Evolutionary conservation across 352 stramenopile genomes (phyloP).

Genomic region (Thraustotheca clavata): DNA sequence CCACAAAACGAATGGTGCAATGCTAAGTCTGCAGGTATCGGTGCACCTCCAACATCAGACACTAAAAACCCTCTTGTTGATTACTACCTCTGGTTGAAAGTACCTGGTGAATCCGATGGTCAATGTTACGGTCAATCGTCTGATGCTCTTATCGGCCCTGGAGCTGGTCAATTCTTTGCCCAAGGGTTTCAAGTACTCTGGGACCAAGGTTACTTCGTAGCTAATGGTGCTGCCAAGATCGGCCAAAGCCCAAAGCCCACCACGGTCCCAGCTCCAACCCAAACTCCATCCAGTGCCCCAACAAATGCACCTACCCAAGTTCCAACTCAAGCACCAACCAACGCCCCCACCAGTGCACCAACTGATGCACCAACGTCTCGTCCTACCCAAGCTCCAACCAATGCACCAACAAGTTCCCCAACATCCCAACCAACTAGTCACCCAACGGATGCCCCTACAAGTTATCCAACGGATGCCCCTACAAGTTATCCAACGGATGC

Average conservation of each 20-base stretch:
- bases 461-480: neutral
- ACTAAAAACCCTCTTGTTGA: constrained; percentile 31
- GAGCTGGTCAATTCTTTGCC: constrained; percentile 40
- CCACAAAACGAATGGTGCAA: constrained; percentile 39
- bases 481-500: neutral
- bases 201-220: constrained; percentile 39
- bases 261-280: no score
- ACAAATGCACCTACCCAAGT: neutral
- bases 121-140: constrained; percentile 32
- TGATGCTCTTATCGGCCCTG: constrained; percentile 39
- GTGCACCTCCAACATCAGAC: constrained; percentile 27
- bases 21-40: constrained; percentile 30
- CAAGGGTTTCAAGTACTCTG: constrained; percentile 44
- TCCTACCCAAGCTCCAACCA: neutral
- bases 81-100: constrained; percentile 41
- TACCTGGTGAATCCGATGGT: constrained; percentile 39
- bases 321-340: neutral
- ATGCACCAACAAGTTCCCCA: neutral
- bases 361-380: neutral
- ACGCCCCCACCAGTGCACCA: neutral
- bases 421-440: neutral
- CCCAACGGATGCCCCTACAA: neutral
- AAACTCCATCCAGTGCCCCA: neutral
- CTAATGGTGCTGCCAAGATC: neutral
- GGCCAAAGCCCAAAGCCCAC: no score